Conservation (phyloP, 495 filamentous ascomycete genomes). For the Letharia columbiana region DNA sequence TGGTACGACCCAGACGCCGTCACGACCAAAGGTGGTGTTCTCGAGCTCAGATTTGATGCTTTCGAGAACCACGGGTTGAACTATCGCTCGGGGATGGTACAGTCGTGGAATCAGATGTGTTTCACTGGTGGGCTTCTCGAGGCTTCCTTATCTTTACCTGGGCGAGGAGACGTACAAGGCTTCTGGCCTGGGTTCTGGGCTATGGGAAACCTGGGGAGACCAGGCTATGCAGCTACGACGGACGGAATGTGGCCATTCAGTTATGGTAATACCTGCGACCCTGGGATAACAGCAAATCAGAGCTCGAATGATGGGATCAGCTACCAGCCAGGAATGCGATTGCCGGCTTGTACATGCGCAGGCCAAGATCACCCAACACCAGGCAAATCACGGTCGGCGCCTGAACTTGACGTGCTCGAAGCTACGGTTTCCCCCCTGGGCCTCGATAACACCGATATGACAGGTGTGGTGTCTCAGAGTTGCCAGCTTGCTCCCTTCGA, state of each 20-base stretch:
- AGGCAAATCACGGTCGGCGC: slow-evolving; percentile 61
- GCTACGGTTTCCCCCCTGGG: slow-evolving; percentile 52
- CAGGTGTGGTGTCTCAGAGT: slow-evolving; percentile 63
- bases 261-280: slow-evolving; percentile 63
- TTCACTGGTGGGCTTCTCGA: slow-evolving; percentile 71
- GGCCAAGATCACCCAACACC: slow-evolving; percentile 60
- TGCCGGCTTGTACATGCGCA: slow-evolving; percentile 61
- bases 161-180: slow-evolving; percentile 56
- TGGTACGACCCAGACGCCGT: slow-evolving; percentile 79
- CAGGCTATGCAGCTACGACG: slow-evolving; percentile 60
- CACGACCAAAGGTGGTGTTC: slow-evolving; percentile 56
- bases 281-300: slow-evolving; percentile 71
- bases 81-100: slow-evolving; percentile 74
- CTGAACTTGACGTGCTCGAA: slow-evolving; percentile 72
- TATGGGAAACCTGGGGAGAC: slow-evolving; percentile 65
- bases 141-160: slow-evolving; percentile 67
- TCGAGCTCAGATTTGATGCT: slow-evolving; percentile 58
- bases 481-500: slow-evolving; percentile 69
- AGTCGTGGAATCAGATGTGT: slow-evolving; percentile 74
- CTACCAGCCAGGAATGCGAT: slow-evolving; percentile 62
- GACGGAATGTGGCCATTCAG: slow-evolving; percentile 78
- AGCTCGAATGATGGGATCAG: slow-evolving; percentile 59
- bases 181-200: slow-evolving; percentile 82
- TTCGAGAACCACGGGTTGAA: slow-evolving; percentile 61
- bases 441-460: slow-evolving; percentile 32